Percentiles rank a stretch among this genome's conserved stretches.
phyloP scores from a whole-genome alignment of 148 eudicot genomes.

The Silene conica region DNA sequence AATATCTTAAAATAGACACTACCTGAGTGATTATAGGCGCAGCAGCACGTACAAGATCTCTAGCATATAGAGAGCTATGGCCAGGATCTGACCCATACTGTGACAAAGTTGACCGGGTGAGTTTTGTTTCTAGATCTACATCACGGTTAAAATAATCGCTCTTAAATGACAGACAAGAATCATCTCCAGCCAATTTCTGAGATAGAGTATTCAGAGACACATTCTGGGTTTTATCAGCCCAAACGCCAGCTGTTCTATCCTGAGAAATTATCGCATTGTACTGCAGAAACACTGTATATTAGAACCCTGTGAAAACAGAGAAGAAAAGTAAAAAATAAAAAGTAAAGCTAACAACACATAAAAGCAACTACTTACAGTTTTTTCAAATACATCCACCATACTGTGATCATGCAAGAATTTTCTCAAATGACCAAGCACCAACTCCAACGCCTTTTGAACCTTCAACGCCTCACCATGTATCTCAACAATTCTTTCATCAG shows the following conservation, averaged over 20 bases:
- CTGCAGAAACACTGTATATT: conserved; percentile 24
- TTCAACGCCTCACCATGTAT: conserved; percentile 84
- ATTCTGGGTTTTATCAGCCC: conserved; percentile 26
- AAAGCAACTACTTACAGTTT: conserved; percentile 47
- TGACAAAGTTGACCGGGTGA: conserved; percentile 43
- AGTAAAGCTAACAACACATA: neutral
- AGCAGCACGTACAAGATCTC: conserved; percentile 44
- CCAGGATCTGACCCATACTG: conserved; percentile 56
- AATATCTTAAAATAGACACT: neutral
- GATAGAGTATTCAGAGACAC: conserved; percentile 22
- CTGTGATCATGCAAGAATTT: conserved; percentile 88
- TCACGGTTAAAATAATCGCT: conserved; percentile 34
- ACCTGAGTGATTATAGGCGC: conserved; percentile 85
- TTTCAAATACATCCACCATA: conserved; percentile 79
- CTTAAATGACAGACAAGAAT: conserved; percentile 23
- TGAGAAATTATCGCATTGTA: conserved; percentile 32
- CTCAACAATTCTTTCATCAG: conserved; percentile 88
- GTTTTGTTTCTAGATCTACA: conserved; percentile 25
- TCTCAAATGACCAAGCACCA: conserved; percentile 79
- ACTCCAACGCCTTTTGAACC: conserved; percentile 74
- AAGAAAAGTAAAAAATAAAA: conserved; percentile 3
- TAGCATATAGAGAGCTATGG: conserved; percentile 46
- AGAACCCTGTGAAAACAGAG: neutral
- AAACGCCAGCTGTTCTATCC: conserved; percentile 26
- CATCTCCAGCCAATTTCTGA: conserved; percentile 21